Conservation (phyloP, 2,329 filamentous ascomycete genomes). For the Shiraia sp. region DNA sequence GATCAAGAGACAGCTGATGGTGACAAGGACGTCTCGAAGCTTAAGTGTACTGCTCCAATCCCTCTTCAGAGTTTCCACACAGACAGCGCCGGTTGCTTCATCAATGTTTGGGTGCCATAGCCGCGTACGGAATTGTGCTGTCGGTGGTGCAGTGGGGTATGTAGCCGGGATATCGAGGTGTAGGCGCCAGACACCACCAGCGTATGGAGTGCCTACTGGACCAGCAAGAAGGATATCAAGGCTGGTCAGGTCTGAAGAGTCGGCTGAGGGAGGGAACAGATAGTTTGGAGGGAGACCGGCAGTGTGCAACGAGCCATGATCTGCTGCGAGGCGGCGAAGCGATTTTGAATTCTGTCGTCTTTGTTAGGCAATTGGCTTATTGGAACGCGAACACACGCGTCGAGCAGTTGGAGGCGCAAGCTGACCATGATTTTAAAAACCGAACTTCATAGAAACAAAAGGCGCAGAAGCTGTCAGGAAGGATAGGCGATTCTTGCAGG, state of each 20-base stretch:
- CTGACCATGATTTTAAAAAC: constrained; percentile 14
- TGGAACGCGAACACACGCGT: constrained; percentile 4
- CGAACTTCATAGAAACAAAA: no score
- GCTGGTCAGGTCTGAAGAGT: constrained; percentile 59
- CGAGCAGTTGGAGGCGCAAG: neutral
- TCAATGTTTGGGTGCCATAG: constrained; percentile 70
- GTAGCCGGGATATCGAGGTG: constrained; percentile 62
- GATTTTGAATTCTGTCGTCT: constrained; percentile 51
- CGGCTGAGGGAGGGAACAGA: constrained; percentile 54
- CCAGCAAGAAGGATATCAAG: constrained; percentile 63
- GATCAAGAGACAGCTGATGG: constrained; percentile 65
- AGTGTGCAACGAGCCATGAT: constrained; percentile 61
- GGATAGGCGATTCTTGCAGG: neutral
- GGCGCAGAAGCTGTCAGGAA: no score
- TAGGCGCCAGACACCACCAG: constrained; percentile 61
- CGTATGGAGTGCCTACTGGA: constrained; percentile 63
- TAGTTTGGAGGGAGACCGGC: constrained; percentile 64
- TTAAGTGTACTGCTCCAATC: constrained; percentile 64
- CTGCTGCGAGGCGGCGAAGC: constrained; percentile 62
- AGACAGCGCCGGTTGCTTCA: constrained; percentile 63
- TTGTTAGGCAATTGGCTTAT: constrained; percentile 2
- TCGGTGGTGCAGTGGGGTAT: constrained; percentile 59
- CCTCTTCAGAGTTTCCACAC: constrained; percentile 66
- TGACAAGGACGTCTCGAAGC: constrained; percentile 60
- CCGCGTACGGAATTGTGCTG: constrained; percentile 62